Evolutionary conservation across 164 flowering plant species (phyloP).

Genomic region (Santalum album): DNA sequence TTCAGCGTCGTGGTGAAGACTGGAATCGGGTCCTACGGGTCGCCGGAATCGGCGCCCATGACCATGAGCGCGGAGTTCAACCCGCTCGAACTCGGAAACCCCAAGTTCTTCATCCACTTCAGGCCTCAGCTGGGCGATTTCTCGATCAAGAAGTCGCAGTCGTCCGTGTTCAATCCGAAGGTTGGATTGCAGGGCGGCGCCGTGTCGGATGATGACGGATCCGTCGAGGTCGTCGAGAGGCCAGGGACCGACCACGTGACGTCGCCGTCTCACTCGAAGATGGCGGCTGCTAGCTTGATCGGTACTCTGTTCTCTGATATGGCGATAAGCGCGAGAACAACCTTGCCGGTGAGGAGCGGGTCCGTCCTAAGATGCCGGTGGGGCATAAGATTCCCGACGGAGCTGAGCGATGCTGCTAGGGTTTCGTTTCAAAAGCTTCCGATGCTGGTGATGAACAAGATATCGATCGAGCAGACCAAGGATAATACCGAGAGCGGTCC

Average conservation of each 20-base stretch:
- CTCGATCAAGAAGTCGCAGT: conserved; percentile 40
- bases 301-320: conserved; percentile 27
- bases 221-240: conserved; percentile 22
- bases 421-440: conserved; percentile 38
- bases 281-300: conserved; percentile 10
- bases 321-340: conserved; percentile 49
- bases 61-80: conserved; percentile 67
- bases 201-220: conserved; percentile 20
- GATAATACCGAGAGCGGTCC: neutral
- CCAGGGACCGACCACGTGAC: conserved; percentile 5
- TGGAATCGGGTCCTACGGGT: conserved; percentile 58
- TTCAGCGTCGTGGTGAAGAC: conserved; percentile 55
- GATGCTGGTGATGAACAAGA: conserved; percentile 50
- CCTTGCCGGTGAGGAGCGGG: conserved; percentile 33
- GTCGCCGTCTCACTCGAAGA: conserved; percentile 9
- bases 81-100: conserved; percentile 36
- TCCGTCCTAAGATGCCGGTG: conserved; percentile 48
- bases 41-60: conserved; percentile 54
- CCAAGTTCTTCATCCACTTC: conserved; percentile 57
- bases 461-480: conserved; percentile 60
- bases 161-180: conserved; percentile 14
- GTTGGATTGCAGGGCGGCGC: conserved; percentile 3
- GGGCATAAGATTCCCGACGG: conserved; percentile 51
- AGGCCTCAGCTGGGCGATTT: conserved; percentile 65
- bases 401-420: conserved; percentile 21